A percentile compares a stretch with the other conserved stretches of the same genome.
phyloP scores from a whole-genome alignment of 345 rosid genomes.

The Limnanthes douglasii region DNA sequence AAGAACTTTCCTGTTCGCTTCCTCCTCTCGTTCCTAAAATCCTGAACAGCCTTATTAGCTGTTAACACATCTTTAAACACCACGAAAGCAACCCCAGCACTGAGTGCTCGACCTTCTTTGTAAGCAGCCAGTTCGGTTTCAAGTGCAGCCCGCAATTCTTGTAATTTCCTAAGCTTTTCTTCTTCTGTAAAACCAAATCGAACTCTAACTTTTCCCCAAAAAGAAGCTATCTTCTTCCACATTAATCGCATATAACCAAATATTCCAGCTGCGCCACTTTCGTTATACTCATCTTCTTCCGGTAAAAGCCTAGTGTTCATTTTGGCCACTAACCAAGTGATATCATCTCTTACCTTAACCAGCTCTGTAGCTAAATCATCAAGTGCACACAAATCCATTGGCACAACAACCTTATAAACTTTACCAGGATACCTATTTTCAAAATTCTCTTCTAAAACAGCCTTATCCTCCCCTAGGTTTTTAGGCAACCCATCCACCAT shows the following conservation, averaged over 20 bases:
- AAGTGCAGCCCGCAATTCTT: constrained; percentile 61
- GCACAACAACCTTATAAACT: constrained; percentile 60
- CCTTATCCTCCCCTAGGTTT: constrained; percentile 53
- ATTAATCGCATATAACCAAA: constrained; percentile 7
- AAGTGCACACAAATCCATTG: constrained; percentile 93
- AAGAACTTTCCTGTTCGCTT: constrained; percentile 79
- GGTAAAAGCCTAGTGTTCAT: constrained; percentile 69
- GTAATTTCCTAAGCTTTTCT: constrained; percentile 52
- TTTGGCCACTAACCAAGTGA: constrained; percentile 79
- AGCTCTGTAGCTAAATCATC: constrained; percentile 81
- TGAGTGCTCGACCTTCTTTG: constrained; percentile 65
- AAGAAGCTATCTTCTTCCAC: constrained; percentile 23
- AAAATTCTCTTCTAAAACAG: constrained; percentile 57
- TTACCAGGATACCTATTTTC: constrained; percentile 69
- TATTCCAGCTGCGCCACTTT: constrained; percentile 15
- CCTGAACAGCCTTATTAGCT: constrained; percentile 90
- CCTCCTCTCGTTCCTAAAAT: constrained; percentile 61
- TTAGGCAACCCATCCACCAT: constrained; percentile 92
- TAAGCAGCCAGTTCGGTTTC: constrained; percentile 56
- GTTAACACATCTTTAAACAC: constrained; percentile 87
- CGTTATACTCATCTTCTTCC: constrained; percentile 24
- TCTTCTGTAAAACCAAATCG: constrained; percentile 57
- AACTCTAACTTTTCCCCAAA: constrained; percentile 29
- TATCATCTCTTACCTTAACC: constrained; percentile 72
- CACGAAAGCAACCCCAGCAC: constrained; percentile 93